Evolutionary conservation across 352 stramenopile species (phyloP).

Genomic region (Phytophthora colocasiae): DNA sequence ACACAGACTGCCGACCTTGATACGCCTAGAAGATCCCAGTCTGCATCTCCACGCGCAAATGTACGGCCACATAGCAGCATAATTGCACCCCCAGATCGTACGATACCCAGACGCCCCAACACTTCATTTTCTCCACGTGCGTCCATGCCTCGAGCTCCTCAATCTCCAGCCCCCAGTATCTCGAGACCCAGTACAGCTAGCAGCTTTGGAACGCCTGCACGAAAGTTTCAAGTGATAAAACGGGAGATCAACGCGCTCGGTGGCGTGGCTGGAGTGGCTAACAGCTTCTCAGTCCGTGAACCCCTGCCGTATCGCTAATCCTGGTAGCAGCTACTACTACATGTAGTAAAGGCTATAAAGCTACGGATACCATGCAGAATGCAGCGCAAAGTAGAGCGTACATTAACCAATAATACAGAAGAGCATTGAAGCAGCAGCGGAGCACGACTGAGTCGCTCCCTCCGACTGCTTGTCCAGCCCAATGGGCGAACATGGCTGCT

Average conservation of each 20-base stretch:
- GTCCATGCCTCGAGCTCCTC: constrained; percentile 24
- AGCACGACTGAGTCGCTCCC: constrained; percentile 26
- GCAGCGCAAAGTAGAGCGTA: constrained; percentile 42
- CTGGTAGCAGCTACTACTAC: too few species aligned
- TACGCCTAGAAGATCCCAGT: constrained; percentile 21
- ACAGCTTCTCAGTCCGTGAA: constrained; percentile 49
- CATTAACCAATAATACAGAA: constrained; percentile 47
- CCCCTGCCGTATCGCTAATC: constrained; percentile 63
- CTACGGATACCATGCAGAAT: constrained; percentile 19
- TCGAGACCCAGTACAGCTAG: constrained; percentile 28
- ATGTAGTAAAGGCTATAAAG: too few species aligned
- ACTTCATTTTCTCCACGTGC: constrained; percentile 53
- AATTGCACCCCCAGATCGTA: constrained; percentile 18
- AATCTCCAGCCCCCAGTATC: constrained; percentile 7
- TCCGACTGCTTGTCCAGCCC: constrained; percentile 26
- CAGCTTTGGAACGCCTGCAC: constrained; percentile 12
- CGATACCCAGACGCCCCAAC: constrained; percentile 39
- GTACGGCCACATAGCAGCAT: constrained; percentile 4
- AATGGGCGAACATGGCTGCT: constrained; percentile 19
- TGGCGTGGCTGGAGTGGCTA: constrained; percentile 54
- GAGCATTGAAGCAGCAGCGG: constrained; percentile 33
- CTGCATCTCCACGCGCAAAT: constrained; percentile 24
- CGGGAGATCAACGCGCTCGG: constrained; percentile 39
- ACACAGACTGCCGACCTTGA: constrained; percentile 1
- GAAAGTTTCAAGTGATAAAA: constrained; percentile 62